phyloP scores from a whole-genome alignment of 2,329 filamentous ascomycete species.

The Penicillium italicum region DNA sequence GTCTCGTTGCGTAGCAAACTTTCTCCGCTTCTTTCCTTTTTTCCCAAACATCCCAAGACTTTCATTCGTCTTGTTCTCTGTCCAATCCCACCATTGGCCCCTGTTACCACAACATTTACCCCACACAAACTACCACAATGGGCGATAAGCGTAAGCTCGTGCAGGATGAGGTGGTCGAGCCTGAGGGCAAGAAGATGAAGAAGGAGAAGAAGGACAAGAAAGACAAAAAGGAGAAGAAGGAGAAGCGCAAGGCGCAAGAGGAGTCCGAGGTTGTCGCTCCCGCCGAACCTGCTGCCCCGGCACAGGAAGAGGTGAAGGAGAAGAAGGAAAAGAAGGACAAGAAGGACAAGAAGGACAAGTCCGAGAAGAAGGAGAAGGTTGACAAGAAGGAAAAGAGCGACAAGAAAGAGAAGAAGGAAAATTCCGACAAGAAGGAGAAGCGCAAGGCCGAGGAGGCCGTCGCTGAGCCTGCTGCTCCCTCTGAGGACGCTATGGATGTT shows the following conservation, averaged over 20 bases:
- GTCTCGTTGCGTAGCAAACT: constrained; percentile 2
- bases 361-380: constrained; percentile 13
- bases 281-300: not conserved
- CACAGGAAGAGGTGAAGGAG: constrained; percentile 15
- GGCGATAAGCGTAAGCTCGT: constrained; percentile 40
- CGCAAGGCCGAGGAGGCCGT: constrained; percentile 12
- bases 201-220: constrained; percentile 29
- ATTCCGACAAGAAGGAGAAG: constrained; percentile 14
- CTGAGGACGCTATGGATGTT: constrained; percentile 9
- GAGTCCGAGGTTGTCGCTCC: constrained; percentile 1
- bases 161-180: constrained; percentile 29
- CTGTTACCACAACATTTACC: not conserved
- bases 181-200: constrained; percentile 35
- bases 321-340: constrained; percentile 20
- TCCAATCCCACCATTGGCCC: not conserved
- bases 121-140: constrained; percentile 24
- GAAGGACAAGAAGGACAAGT: constrained; percentile 17
- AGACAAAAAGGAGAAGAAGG: constrained; percentile 21
- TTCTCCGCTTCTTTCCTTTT: not conserved
- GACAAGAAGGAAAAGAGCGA: constrained; percentile 12
- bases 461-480: constrained; percentile 6
- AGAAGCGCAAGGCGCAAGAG: constrained; percentile 12
- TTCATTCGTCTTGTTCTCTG: not conserved
- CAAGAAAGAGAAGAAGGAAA: constrained; percentile 7
- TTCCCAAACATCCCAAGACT: not conserved